Percentiles rank a stretch among this genome's conserved stretches.
phyloP scores from a whole-genome alignment of 345 rosid genomes.

The Chamaenerion angustifolium region DNA sequence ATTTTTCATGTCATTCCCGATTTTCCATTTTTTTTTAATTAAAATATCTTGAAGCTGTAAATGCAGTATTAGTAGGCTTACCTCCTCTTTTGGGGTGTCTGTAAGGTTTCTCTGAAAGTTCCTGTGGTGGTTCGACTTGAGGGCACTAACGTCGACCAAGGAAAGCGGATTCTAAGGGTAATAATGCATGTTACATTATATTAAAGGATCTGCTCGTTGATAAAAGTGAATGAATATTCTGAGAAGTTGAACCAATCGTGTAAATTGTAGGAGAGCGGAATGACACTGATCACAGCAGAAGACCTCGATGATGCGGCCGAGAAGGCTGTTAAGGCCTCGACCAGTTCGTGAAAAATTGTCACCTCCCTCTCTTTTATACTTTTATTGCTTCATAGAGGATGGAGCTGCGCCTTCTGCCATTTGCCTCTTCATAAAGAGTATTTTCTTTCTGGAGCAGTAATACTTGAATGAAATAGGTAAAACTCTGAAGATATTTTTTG shows the following conservation, averaged over 20 bases:
- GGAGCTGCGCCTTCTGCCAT: too few relatives aligned
- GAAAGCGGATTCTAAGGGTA: conserved; percentile 93
- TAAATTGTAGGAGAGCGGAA: conserved; percentile 69
- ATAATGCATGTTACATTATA: background rate
- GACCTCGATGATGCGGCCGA: conserved; percentile 98
- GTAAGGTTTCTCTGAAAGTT: conserved; percentile 76
- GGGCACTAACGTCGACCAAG: conserved; percentile 47
- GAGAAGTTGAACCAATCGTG: background rate
- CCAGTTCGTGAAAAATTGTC: conserved; percentile 8
- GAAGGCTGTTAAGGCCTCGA: conserved; percentile 68
- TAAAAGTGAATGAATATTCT: background rate
- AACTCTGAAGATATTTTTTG: too few relatives aligned
- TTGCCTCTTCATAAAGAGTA: too few relatives aligned
- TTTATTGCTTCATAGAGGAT: too few relatives aligned
- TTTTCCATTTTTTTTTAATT: too few relatives aligned
- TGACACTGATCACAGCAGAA: conserved; percentile 80
- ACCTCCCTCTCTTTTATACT: too few relatives aligned
- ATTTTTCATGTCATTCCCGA: background rate
- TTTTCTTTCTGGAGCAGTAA: too few relatives aligned
- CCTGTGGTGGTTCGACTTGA: conserved; percentile 40
- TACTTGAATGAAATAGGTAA: too few relatives aligned
- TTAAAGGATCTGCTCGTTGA: background rate
- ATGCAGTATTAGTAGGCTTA: background rate
- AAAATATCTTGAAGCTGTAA: too few relatives aligned
- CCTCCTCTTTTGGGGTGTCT: background rate